Evolutionary conservation across 164 flowering plant species (phyloP).

Genomic region (Cinnamomum micranthum): DNA sequence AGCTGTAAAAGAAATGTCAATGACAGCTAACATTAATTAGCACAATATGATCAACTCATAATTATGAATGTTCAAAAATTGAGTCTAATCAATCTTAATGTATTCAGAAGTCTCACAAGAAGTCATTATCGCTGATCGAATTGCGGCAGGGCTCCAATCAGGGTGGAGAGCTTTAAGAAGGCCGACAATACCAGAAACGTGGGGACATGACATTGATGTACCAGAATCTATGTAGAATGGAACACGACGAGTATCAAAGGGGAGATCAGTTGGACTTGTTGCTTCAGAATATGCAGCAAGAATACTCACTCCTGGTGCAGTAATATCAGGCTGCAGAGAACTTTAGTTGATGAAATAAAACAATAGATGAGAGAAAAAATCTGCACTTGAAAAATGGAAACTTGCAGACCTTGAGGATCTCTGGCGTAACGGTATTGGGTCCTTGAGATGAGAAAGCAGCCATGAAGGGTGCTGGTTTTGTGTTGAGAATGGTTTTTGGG

Average conservation of each 20-base stretch:
- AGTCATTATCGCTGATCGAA: constrained; percentile 80
- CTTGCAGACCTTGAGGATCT: constrained; percentile 64
- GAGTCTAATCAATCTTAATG: not conserved
- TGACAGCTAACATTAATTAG: not conserved
- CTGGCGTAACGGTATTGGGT: constrained; percentile 62
- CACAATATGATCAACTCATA: not conserved
- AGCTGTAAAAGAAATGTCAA: constrained; percentile 34
- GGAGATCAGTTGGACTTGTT: constrained; percentile 19
- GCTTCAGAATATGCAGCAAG: constrained; percentile 52
- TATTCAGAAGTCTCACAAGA: constrained; percentile 30
- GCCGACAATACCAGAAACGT: constrained; percentile 61
- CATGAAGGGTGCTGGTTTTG: constrained; percentile 74
- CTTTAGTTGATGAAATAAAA: not conserved
- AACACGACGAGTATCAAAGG: constrained; percentile 28
- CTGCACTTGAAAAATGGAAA: not conserved
- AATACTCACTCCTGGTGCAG: constrained; percentile 68
- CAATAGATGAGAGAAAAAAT: not conserved
- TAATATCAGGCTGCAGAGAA: constrained; percentile 56
- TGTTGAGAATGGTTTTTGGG: constrained; percentile 29
- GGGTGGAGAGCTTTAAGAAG: constrained; percentile 44
- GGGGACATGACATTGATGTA: constrained; percentile 84
- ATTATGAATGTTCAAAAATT: not conserved
- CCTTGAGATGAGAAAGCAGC: constrained; percentile 81
- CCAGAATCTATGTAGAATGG: constrained; percentile 39
- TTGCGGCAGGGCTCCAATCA: constrained; percentile 69